Evolutionary conservation across 2,329 filamentous ascomycete genomes (phyloP).

Genomic region (Davidsoniella eucalypti): DNA sequence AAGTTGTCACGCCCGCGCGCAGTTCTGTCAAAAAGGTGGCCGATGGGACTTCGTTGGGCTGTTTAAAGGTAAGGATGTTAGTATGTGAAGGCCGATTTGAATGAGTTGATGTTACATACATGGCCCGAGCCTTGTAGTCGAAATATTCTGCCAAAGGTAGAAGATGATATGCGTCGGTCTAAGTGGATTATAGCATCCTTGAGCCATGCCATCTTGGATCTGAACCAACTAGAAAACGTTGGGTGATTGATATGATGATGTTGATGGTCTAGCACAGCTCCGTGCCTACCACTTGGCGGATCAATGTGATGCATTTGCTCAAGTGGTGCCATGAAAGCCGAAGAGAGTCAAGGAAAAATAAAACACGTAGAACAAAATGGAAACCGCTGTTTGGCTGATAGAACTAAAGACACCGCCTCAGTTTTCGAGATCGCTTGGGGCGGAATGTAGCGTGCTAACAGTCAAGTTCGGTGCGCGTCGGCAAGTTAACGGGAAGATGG

Average conservation of each 20-base stretch:
- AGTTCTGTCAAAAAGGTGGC: constrained; percentile 62
- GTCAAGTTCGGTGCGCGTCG: too few relatives aligned
- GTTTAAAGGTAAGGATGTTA: constrained; percentile 2
- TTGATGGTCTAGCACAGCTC: not conserved
- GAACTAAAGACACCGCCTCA: too few relatives aligned
- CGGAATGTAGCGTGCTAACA: too few relatives aligned
- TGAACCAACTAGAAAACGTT: constrained; percentile 10
- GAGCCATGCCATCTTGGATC: constrained; percentile 3
- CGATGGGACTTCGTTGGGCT: constrained; percentile 51
- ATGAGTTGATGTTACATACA: constrained; percentile 26
- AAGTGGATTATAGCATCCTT: constrained; percentile 11
- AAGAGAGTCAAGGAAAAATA: too few relatives aligned
- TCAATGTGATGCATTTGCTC: constrained; percentile 12
- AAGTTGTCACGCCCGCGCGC: constrained; percentile 64
- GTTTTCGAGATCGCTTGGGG: too few relatives aligned
- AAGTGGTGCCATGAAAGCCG: not conserved
- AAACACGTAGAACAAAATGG: too few relatives aligned
- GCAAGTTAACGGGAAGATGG: too few relatives aligned
- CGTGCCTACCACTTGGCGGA: constrained; percentile 3
- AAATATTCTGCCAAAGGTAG: constrained; percentile 39
- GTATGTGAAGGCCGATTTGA: not conserved
- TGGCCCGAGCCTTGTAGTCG: constrained; percentile 49
- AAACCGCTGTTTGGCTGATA: too few relatives aligned
- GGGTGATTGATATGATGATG: not conserved
- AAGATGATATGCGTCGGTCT: constrained; percentile 19